phyloP scores from a whole-genome alignment of 2,329 filamentous ascomycete species.

The Colletotrichum sp. region DNA sequence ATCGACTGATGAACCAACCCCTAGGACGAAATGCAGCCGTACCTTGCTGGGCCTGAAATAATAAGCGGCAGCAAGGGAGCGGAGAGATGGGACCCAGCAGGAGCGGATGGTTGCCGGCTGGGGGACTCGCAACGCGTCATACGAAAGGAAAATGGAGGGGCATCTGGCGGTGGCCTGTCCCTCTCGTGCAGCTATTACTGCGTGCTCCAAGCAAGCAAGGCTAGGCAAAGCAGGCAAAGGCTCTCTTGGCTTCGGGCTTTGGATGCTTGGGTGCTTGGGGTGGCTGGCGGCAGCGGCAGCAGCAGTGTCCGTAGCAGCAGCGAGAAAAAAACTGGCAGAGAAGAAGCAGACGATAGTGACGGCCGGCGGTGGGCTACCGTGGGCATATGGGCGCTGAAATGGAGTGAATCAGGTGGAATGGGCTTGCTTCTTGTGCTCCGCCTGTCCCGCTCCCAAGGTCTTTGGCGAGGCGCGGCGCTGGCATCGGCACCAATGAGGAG shows the following conservation, averaged over 20 bases:
- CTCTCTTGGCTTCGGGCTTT: not conserved
- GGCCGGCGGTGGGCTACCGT: not conserved
- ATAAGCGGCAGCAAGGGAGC: constrained; percentile 2
- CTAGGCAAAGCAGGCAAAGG: not conserved
- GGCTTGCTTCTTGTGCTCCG: constrained; percentile 20
- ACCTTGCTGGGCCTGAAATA: not conserved
- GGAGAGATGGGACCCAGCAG: constrained; percentile 3
- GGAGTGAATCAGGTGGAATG: constrained; percentile 11
- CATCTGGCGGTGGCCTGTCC: not conserved
- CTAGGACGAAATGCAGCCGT: not conserved
- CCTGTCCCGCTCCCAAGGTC: constrained; percentile 14
- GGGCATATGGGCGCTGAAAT: not conserved
- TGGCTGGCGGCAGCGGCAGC: not conserved
- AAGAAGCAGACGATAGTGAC: not conserved
- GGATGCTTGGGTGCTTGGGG: not conserved
- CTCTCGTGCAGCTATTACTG: not conserved
- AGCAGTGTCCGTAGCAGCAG: not conserved
- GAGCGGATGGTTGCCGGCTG: constrained; percentile 10
- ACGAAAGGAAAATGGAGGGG: constrained; percentile 6
- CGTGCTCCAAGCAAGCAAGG: not conserved
- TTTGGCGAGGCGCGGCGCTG: constrained; percentile 9
- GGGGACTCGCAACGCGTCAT: constrained; percentile 18
- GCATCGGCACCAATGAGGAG: constrained; percentile 16
- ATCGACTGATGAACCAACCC: not conserved
- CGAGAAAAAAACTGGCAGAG: not conserved